Conservation (phyloP, 371 early-diverging fungal genomes). For the Funneliformis caledonium region DNA sequence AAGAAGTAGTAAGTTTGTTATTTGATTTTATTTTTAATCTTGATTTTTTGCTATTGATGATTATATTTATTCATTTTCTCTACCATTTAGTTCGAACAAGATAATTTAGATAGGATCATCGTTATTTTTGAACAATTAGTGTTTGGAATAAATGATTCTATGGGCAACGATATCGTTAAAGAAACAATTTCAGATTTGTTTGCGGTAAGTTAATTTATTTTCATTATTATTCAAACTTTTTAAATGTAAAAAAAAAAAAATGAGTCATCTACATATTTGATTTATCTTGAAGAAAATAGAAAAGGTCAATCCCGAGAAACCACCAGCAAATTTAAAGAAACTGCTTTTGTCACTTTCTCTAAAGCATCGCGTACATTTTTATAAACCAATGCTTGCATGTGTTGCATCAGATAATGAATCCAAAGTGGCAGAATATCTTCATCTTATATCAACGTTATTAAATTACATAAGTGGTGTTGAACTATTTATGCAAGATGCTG, state of each 20-base stretch:
- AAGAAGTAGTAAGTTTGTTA: constrained; percentile 23
- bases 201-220: neutral
- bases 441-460: constrained; percentile 54
- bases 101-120: constrained; percentile 26
- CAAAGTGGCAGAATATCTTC: constrained; percentile 53
- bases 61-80: neutral
- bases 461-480: constrained; percentile 62
- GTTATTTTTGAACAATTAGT: constrained; percentile 23
- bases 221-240: neutral
- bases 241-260: neutral
- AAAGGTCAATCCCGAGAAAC: neutral
- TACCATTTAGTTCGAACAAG: constrained; percentile 25
- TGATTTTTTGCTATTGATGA: neutral
- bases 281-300: constrained; percentile 31
- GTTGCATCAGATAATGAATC: constrained; percentile 62
- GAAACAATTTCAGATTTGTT: constrained; percentile 37
- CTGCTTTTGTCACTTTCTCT: constrained; percentile 54
- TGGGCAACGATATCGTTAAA: constrained; percentile 29
- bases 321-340: constrained; percentile 44
- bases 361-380: constrained; percentile 52
- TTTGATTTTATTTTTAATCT: neutral
- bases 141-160: constrained; percentile 23
- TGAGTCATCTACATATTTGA: neutral
- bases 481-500: constrained; percentile 69
- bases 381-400: constrained; percentile 63